Evolutionary conservation across 257 asterid genomes (phyloP).

Genomic region (Nicotiana undulata): DNA sequence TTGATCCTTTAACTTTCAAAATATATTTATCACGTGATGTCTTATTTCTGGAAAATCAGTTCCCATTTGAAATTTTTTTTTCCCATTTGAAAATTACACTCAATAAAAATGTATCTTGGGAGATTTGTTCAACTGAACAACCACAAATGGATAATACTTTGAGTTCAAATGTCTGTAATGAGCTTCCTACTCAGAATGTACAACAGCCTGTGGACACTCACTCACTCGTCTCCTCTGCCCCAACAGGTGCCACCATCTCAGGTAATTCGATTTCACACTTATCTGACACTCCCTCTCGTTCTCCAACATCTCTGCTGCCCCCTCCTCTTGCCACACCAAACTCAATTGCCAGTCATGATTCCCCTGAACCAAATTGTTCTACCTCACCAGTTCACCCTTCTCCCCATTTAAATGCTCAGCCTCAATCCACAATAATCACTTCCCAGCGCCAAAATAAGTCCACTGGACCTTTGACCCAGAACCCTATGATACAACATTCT

Average conservation of each 20-base stretch:
- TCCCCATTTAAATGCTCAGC: background rate
- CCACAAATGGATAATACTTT: background rate
- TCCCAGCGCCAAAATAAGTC: background rate
- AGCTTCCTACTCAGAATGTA: background rate
- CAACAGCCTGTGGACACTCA: background rate
- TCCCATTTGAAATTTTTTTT: background rate
- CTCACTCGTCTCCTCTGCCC: background rate
- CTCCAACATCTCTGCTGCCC: background rate
- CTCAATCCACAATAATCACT: background rate
- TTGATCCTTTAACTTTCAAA: background rate
- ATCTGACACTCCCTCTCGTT: background rate
- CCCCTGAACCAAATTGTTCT: background rate
- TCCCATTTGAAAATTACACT: no score
- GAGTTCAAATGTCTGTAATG: background rate
- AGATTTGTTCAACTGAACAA: background rate
- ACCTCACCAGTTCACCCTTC: background rate
- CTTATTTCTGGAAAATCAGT: background rate
- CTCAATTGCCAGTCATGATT: background rate
- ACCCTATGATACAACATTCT: background rate
- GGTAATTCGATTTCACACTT: background rate
- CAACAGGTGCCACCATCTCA: background rate
- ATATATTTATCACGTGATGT: background rate
- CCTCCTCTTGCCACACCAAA: background rate
- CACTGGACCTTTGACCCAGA: background rate
- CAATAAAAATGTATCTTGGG: no score